phyloP scores from a whole-genome alignment of 192 early-diverging fungal species.

The Podochytrium sp. region DNA sequence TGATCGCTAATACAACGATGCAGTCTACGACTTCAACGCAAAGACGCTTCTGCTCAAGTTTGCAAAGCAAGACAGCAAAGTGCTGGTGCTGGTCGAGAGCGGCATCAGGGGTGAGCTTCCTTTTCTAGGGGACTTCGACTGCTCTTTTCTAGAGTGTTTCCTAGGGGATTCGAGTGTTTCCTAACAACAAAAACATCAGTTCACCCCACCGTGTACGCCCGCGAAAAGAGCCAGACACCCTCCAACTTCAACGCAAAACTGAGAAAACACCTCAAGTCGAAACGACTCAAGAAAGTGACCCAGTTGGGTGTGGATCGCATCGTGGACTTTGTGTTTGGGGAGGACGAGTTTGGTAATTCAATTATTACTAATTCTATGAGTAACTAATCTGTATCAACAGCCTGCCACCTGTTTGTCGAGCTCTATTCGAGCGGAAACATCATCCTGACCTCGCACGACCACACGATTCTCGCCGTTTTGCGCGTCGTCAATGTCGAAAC shows the following conservation, averaged over 20 bases:
- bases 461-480: conserved; percentile 80
- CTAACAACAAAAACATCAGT: conserved; percentile 35
- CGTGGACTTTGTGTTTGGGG: conserved; percentile 92
- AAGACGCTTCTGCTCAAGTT: conserved; percentile 95
- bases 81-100: conserved; percentile 88
- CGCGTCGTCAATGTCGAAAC: conserved; percentile 86
- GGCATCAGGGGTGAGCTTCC: conserved; percentile 76
- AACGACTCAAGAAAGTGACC: conserved; percentile 73
- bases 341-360: conserved; percentile 45
- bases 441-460: conserved; percentile 89
- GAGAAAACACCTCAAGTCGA: conserved; percentile 88
- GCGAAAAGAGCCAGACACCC: conserved; percentile 86
- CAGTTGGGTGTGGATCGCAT: conserved; percentile 92
- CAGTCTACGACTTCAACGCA: conserved; percentile 89
- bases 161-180: background rate
- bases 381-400: conserved; percentile 42
- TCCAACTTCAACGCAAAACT: conserved; percentile 89
- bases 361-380: too few relatives aligned
- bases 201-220: conserved; percentile 86
- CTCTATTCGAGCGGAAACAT: conserved; percentile 83
- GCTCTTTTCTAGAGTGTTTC: background rate
- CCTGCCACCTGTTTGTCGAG: conserved; percentile 57
- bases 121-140: too few relatives aligned
- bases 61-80: conserved; percentile 85
- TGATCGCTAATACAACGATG: background rate